Evolutionary conservation across 2,329 filamentous ascomycete genomes (phyloP).

Genomic region (Cryphonectria nitschkei): DNA sequence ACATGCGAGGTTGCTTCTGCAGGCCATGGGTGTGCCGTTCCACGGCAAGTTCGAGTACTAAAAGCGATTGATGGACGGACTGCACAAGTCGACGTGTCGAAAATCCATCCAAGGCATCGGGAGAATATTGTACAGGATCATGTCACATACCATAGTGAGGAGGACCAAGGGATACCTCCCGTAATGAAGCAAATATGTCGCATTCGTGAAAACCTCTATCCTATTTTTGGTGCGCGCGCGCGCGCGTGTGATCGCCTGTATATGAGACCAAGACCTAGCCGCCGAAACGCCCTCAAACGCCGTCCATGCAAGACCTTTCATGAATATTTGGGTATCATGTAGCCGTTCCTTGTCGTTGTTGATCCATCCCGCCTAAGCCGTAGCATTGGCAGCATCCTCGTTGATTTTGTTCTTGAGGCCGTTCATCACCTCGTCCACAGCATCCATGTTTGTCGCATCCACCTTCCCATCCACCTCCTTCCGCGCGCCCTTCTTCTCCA

Average conservation of each 20-base stretch:
- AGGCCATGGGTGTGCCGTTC: slow-evolving; percentile 77
- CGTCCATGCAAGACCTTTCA: slow-evolving; percentile 38
- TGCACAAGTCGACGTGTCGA: slow-evolving; percentile 29
- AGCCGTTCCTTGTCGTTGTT: slow-evolving; percentile 3
- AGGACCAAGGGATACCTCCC: slow-evolving; percentile 6
- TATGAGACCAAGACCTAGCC: background rate
- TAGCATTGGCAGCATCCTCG: slow-evolving; percentile 32
- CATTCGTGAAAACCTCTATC: slow-evolving; percentile 16
- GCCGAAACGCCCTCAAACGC: slow-evolving; percentile 40
- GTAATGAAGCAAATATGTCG: slow-evolving; percentile 20
- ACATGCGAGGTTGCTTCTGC: slow-evolving; percentile 78
- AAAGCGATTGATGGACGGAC: slow-evolving; percentile 23
- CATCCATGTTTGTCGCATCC: slow-evolving; percentile 88
- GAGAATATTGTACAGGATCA: slow-evolving; percentile 29
- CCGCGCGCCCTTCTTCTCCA: slow-evolving; percentile 58
- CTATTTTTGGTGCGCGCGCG: background rate
- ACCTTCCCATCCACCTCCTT: slow-evolving; percentile 55
- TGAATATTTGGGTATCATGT: slow-evolving; percentile 25
- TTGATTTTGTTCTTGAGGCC: slow-evolving; percentile 61
- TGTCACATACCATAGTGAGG: slow-evolving; percentile 23
- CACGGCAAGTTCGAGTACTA: slow-evolving; percentile 65
- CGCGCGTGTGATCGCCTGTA: slow-evolving; percentile 4
- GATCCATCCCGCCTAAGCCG: slow-evolving; percentile 22
- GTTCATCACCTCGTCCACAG: slow-evolving; percentile 75
- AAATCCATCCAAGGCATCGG: background rate